Evolutionary conservation across 148 eudicot species (phyloP).

Genomic region (Beta vulgaris): DNA sequence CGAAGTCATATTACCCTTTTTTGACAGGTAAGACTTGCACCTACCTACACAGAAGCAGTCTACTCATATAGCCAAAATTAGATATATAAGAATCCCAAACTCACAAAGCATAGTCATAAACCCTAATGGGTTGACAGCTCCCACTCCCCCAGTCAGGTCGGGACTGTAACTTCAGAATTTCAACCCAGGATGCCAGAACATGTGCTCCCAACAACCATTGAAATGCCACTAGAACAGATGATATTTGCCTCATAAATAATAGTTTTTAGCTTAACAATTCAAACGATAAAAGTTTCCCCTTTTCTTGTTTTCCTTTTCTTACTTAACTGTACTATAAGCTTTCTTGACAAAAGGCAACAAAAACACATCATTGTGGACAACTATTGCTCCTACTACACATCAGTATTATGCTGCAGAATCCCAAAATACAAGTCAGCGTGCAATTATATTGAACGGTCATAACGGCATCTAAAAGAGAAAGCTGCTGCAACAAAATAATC

Average conservation of each 20-base stretch:
- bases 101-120: too few relatives aligned
- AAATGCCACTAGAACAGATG: background rate
- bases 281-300: background rate
- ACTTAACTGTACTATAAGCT: background rate
- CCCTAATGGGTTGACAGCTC: too few relatives aligned
- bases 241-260: background rate
- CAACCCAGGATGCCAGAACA: background rate
- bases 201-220: background rate
- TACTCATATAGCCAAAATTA: too few relatives aligned
- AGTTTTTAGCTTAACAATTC: background rate
- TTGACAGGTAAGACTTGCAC: background rate
- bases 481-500: background rate
- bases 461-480: slow-evolving; percentile 2
- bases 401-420: background rate
- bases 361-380: background rate
- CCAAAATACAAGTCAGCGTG: background rate
- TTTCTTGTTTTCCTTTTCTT: background rate
- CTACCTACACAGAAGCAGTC: too few relatives aligned
- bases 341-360: background rate
- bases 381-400: background rate
- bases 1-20: background rate
- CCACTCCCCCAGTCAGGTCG: background rate
- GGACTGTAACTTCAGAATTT: background rate
- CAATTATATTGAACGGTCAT: background rate
- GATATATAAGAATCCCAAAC: too few relatives aligned